Base-by-base conservation (phyloP, 768 basidiomycete species). In the Boletus subcaerulescens region DNA sequence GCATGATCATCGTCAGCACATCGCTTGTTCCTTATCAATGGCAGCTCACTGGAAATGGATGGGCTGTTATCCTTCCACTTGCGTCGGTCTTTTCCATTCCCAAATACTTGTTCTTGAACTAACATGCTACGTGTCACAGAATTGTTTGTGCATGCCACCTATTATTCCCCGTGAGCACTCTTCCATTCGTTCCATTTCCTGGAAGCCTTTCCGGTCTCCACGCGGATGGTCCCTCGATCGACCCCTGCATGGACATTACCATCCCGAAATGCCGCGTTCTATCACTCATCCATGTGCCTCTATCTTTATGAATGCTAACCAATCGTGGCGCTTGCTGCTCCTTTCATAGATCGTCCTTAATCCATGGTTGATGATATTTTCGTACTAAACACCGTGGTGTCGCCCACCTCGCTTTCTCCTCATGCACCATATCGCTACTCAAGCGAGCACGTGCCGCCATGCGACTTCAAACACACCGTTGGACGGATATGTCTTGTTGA, bases 311-410 rank as follows among this genome's bases (percentile, higher is more conserved):
- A 29, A 12, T 39, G 51, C 65, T 69, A 29, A 69, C 60, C 38
- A 45, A 50, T 45, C 45, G 35, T 45, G 55, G 49, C 40, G 17
- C 22, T 38, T 45, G 5, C 48, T 32, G 32, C 33, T 39, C 0
- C 39, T 35, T 45, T 15, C 48, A 32, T 58, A 88, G 79, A 87
- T 95, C 59, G 86, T 91, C 41, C 80, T 94, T 55, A 94, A 94
- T 63, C 92, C 91, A 8, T 91, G 87, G 87, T 76, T 93, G 53
- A 90, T 91, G 87, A 88, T 91, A 51, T 92, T 93, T 73, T 86
- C 84, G 0, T 82, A 80, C 61, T 70, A 38, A 58, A 45, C 53
- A n/a, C 40, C 43, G n/a, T 46, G 45, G 39, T 6, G 38, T 14
- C 48, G 46, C 22, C 39, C 29, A 44, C 65, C 58, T 33, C 45